These are phyloP conservation scores for Mitragyna speciosa DNA, from an alignment of 257 asterid genomes.

Conservation along the genomic window DNA sequence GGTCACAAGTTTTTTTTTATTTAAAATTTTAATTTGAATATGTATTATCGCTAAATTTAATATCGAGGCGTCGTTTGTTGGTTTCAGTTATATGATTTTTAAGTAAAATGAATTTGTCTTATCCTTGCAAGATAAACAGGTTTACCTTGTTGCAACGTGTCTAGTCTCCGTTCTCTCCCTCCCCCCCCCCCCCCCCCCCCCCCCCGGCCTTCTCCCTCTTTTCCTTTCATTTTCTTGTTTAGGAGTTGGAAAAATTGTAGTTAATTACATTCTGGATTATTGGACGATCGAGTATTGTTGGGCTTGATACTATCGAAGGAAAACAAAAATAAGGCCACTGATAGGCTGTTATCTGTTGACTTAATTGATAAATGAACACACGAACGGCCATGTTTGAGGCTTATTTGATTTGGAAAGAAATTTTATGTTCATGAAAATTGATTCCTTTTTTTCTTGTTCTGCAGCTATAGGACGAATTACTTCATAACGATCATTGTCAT, in stretches of 20 bases:
- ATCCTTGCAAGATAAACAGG: not conserved
- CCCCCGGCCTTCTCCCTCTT: too few relatives aligned
- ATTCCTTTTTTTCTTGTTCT: slow-evolving; percentile 5
- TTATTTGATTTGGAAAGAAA: not conserved
- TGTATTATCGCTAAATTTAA: not conserved
- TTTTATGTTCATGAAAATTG: not conserved
- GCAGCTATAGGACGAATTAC: slow-evolving; percentile 95
- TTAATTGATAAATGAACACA: not conserved
- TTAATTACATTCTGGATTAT: not conserved
- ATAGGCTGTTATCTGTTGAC: not conserved
- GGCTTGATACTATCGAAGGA: not conserved
- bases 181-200: too few relatives aligned
- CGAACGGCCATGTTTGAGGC: not conserved
- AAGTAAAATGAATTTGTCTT: not conserved
- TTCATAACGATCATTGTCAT: slow-evolving; percentile 73
- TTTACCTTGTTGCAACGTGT: not conserved
- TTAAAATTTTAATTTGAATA: not conserved
- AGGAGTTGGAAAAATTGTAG: not conserved
- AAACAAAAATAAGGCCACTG: not conserved
- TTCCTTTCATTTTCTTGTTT: not conserved
- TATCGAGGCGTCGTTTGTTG: not conserved
- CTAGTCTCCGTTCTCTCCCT: not conserved
- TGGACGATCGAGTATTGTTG: not conserved
- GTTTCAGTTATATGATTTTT: not conserved
- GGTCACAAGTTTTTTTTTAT: not conserved